These are phyloP conservation scores for Magnaporthiopsis rhizophila DNA, from an alignment of 2,329 filamentous ascomycete genomes.

Conservation along the genomic window DNA sequence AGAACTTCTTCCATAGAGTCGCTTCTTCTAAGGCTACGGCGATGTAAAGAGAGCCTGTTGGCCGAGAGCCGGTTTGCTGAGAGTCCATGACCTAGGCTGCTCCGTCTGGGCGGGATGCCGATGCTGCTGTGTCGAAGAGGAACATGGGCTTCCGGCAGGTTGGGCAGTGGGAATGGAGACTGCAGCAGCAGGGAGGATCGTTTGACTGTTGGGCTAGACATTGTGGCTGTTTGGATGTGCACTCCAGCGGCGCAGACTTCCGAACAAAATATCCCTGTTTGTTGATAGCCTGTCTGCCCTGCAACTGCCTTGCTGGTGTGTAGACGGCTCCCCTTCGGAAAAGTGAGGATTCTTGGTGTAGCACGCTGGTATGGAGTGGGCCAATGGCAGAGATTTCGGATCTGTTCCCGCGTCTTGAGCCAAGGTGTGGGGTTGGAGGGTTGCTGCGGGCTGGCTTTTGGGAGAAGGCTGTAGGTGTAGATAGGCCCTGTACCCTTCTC, in stretches of 20 bases:
- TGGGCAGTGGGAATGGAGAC: neutral
- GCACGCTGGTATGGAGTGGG: neutral
- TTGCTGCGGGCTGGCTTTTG: no score
- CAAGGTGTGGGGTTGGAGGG: no score
- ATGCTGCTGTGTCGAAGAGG: neutral
- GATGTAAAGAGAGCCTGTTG: neutral
- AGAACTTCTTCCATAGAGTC: conserved; percentile 6
- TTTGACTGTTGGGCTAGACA: neutral
- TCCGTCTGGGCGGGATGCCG: neutral
- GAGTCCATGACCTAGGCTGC: neutral
- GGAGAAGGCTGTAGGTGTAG: no score
- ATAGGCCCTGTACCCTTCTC: no score
- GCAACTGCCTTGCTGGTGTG: neutral
- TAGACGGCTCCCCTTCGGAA: no score
- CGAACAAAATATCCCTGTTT: neutral
- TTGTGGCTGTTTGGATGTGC: neutral
- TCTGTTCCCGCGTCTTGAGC: no score
- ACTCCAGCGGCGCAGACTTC: neutral
- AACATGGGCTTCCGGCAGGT: neutral
- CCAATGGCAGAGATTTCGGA: neutral
- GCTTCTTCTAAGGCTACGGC: neutral
- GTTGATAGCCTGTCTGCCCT: neutral
- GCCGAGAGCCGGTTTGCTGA: neutral
- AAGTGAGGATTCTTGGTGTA: neutral
- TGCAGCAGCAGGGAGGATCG: neutral